Conservation (phyloP, 768 basidiomycete species). For the Cystobasidium tubakii region DNA sequence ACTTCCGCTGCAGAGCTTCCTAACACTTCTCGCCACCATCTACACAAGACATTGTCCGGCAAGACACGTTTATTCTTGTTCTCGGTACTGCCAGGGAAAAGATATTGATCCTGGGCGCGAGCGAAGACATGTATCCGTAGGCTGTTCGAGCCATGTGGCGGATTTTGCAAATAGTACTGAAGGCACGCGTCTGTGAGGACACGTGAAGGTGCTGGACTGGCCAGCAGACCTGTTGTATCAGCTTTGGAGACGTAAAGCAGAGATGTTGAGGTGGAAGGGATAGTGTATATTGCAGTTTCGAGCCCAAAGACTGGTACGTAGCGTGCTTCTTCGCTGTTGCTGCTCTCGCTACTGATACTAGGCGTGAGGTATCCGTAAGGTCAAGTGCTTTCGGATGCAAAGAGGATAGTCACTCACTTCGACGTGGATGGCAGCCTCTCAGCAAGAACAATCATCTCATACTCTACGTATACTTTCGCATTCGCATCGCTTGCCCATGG, state of each 20-base stretch:
- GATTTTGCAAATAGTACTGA: slow-evolving; percentile 40
- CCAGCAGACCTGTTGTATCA: slow-evolving; percentile 77
- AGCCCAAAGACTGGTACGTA: slow-evolving; percentile 70
- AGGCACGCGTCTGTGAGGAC: slow-evolving; percentile 65
- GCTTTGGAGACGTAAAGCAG: slow-evolving; percentile 89
- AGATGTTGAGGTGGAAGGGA: slow-evolving; percentile 63
- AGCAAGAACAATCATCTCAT: slow-evolving; percentile 69
- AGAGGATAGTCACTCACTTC: neutral
- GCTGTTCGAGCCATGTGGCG: slow-evolving; percentile 47
- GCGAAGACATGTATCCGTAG: slow-evolving; percentile 86
- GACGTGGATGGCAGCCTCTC: neutral
- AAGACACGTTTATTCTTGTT: slow-evolving; percentile 41
- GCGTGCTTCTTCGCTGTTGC: neutral
- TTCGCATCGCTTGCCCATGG: slow-evolving; percentile 62
- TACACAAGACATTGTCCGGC: slow-evolving; percentile 70
- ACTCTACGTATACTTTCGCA: slow-evolving; percentile 63
- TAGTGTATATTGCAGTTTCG: slow-evolving; percentile 67
- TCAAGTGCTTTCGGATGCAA: no score
- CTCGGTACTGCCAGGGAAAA: slow-evolving; percentile 60
- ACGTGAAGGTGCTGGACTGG: slow-evolving; percentile 53
- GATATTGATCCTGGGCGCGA: slow-evolving; percentile 79
- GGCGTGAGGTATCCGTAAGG: no score
- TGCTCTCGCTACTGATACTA: neutral
- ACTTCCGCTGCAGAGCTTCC: slow-evolving; percentile 55
- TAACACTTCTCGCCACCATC: slow-evolving; percentile 84